Evolutionary conservation across 2,329 filamentous ascomycete species (phyloP), one percentile per base, ranked within the genome.

Genomic region (Aureobasidium sp.): DNA sequence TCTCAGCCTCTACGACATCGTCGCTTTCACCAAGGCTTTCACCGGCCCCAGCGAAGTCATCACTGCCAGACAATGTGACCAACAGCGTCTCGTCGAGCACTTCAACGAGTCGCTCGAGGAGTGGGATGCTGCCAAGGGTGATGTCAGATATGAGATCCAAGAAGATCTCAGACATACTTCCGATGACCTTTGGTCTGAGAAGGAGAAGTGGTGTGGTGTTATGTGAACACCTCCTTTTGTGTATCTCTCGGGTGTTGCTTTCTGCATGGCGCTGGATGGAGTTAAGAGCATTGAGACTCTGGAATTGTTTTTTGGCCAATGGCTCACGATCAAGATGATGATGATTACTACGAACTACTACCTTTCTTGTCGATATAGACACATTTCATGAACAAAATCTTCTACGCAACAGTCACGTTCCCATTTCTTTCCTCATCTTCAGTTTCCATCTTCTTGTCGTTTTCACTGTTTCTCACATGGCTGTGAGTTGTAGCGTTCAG

Each of bases 341-440:
- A 57, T 36, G 53, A 57, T 45, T n/a, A 57, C 53, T 41, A 57
- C 47, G 47, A 57, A 37, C 39, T 57, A 37, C 39, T 57, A n/a
- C 53, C 44, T 34, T 56, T 56, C 53, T 57, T 57, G 53, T 57
- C n/a, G 20, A 57, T 57, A 57, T 45, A 57, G 53, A 57, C 53
- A 57, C 39, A 45, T 17, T 57, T 57, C 31, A 57, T 29, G 53
- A 57, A 57, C 2, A 41, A 57, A 57, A 44, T 22, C n/a, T 57
- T 36, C 12, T 25, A 34, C 39, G 31, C 42, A 34, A 44, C 37
- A 36, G 14, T 56, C 17, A 8, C 29, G 11, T 25, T 45, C 39
- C 22, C 17, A 20, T 39, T 39, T 42, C 52, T 55, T 20, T 55
- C 3, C 15, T 5, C 52, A 22, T 8, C 15, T 27, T 8, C 9